A percentile compares a stretch with the other conserved stretches of the same genome.
These are phyloP conservation scores for Entomortierella lignicola DNA, from an alignment of 192 early-diverging fungal species.

Conservation along the genomic window DNA sequence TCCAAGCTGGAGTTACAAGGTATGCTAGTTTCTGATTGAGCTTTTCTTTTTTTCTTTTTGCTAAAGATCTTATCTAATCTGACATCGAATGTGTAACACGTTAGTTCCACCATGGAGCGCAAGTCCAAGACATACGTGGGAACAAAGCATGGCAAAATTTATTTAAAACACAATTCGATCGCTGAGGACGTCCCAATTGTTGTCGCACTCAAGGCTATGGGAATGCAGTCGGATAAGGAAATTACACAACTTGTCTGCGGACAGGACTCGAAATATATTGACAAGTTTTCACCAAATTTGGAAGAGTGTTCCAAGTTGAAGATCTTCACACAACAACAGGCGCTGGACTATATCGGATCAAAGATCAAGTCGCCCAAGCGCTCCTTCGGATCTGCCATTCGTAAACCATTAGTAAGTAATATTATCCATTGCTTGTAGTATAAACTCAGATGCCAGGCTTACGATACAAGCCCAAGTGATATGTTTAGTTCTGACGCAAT, in stretches of 20 bases:
- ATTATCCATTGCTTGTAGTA: neutral
- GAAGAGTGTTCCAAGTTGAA: conserved; percentile 82
- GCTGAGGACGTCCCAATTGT: conserved; percentile 89
- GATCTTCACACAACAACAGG: conserved; percentile 92
- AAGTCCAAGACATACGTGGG: conserved; percentile 93
- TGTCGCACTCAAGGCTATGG: conserved; percentile 92
- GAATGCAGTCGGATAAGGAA: conserved; percentile 94
- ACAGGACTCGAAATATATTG: conserved; percentile 81
- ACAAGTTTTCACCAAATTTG: conserved; percentile 86
- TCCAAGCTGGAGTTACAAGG: conserved; percentile 88
- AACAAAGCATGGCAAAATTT: conserved; percentile 72
- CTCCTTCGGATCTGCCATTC: conserved; percentile 55
- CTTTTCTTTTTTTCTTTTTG: neutral
- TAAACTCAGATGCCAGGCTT: too few species aligned
- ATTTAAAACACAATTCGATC: conserved; percentile 93
- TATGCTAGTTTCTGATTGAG: conserved; percentile 35
- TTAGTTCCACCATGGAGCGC: conserved; percentile 91
- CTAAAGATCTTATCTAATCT: neutral
- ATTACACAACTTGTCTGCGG: conserved; percentile 94
- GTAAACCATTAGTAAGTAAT: conserved; percentile 60
- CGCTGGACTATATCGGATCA: conserved; percentile 87
- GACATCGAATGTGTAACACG: neutral
- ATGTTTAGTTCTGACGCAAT: neutral
- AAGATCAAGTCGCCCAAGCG: conserved; percentile 79
- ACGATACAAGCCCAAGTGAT: too few species aligned